Evolutionary conservation across 2,329 filamentous ascomycete genomes (phyloP), one percentile per base, ranked within the genome.

Genomic region (Bimuria novae-zelandiae): DNA sequence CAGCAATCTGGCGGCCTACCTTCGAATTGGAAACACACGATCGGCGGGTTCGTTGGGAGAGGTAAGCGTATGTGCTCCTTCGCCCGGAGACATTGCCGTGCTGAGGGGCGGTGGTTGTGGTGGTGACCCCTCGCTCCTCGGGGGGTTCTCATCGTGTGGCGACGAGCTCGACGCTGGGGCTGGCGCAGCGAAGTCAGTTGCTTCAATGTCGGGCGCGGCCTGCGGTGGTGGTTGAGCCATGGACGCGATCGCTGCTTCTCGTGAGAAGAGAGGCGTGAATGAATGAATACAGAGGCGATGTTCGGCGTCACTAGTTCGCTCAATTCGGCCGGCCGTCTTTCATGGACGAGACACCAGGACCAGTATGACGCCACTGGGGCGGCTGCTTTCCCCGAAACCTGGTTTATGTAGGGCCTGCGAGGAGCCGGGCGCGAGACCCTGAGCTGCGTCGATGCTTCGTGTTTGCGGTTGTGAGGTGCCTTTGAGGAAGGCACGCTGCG

Each of bases 21-120:
- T 47, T 25, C 44, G 44, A 16, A 47, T 89, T n/a, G 89, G 89
- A 51, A 89, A 93, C 4, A 93, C 88, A 49, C 88, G 82, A 64
- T 92, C 82, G 41, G 75, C 68, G 4, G 73, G 4, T 16, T 36
- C 33, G 33, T 36, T 36, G 33, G 68, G 70, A 16, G 77, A 76
- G 57, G 76, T 78, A 42, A 77, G 60, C 6, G 62, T 47, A 36
- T 64, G 70, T 12, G 59, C 40, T 14, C 43, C 54, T 21, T 68
- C 64, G n/a, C 51, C 54, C 22, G 61, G 62, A 1, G 67, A 60
- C 14, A 61, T 46, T 3, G 56, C 55, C 32, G 53, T 19, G 37
- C 52, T 57, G 55, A 49, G 32, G 1, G 40, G 55, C 10, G 54
- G n/a, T n/a, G n/a, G n/a, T n/a, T n/a, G n/a, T n/a, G n/a, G n/a